A percentile compares a stretch with the other conserved stretches of the same genome.
Evolutionary conservation across 2,329 filamentous ascomycete genomes (phyloP).

Genomic region (Epichloe aotearoae): DNA sequence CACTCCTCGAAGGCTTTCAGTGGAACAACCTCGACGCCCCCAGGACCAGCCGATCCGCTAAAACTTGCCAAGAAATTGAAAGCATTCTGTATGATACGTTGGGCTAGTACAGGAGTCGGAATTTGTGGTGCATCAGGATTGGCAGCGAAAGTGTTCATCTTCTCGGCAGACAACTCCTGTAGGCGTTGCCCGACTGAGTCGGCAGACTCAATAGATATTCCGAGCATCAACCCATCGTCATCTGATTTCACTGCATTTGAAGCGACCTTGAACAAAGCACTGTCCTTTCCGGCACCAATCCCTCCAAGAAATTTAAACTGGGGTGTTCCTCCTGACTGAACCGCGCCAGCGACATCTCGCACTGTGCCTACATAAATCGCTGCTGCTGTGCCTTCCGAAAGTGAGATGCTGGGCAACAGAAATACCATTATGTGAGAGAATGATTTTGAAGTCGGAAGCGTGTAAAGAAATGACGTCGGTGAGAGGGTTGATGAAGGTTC

Average conservation of each 20-base stretch:
- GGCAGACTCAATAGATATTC: constrained; percentile 69
- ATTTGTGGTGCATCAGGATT: constrained; percentile 21
- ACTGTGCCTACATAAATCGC: constrained; percentile 71
- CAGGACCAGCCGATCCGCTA: constrained; percentile 46
- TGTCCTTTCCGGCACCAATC: constrained; percentile 80
- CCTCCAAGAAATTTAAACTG: constrained; percentile 80
- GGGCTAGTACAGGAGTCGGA: constrained; percentile 68
- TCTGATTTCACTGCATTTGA: constrained; percentile 9
- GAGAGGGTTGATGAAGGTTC: constrained; percentile 39
- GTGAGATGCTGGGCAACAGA: constrained; percentile 60
- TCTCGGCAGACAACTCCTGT: constrained; percentile 35
- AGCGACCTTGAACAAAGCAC: constrained; percentile 73
- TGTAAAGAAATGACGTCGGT: constrained; percentile 43
- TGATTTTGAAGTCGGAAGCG: constrained; percentile 30
- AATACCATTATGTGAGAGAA: constrained; percentile 85
- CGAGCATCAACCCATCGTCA: constrained; percentile 54
- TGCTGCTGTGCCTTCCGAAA: constrained; percentile 67
- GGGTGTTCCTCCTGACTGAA: constrained; percentile 27
- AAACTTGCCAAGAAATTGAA: constrained; percentile 94
- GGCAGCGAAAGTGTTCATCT: constrained; percentile 7
- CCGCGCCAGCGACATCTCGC: constrained; percentile 24
- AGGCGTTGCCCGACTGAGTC: constrained; percentile 59
- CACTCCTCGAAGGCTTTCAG: constrained; percentile 90
- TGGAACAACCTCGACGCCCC: constrained; percentile 76
- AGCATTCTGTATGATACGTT: constrained; percentile 89